phyloP scores from a whole-genome alignment of 2,329 filamentous ascomycete species.

The Didymella keratinophila region DNA sequence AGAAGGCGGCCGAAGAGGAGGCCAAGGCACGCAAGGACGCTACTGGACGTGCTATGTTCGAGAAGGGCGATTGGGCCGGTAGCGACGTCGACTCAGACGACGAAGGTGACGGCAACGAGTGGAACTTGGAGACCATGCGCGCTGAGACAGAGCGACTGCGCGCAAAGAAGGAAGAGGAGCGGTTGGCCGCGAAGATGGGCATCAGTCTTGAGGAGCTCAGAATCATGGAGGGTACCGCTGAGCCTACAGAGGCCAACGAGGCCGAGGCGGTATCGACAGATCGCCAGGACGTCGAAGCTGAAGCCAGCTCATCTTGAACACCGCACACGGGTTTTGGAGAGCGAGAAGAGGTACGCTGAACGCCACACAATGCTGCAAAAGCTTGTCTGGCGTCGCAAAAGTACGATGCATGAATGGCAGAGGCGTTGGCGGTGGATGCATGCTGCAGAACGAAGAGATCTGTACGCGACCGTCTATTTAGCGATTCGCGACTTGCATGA shows the following conservation, averaged over 20 bases:
- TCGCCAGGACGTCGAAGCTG: slow-evolving; percentile 9
- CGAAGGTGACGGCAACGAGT: slow-evolving; percentile 69
- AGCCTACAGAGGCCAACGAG: slow-evolving; percentile 17
- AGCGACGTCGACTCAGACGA: slow-evolving; percentile 66
- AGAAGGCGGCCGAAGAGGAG: slow-evolving; percentile 94
- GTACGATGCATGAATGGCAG: background rate
- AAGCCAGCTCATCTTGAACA: slow-evolving; percentile 16
- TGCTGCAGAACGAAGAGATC: background rate
- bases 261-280: slow-evolving; percentile 12
- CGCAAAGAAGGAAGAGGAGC: slow-evolving; percentile 79
- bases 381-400: slow-evolving; percentile 29
- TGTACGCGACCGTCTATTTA: slow-evolving; percentile 14
- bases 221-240: slow-evolving; percentile 19
- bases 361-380: slow-evolving; percentile 45
- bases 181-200: slow-evolving; percentile 51
- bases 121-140: slow-evolving; percentile 84
- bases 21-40: slow-evolving; percentile 92
- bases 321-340: background rate
- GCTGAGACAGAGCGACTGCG: slow-evolving; percentile 82
- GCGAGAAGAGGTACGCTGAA: slow-evolving; percentile 16
- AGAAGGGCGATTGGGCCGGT: slow-evolving; percentile 90
- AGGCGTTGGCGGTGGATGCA: slow-evolving; percentile 6
- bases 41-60: slow-evolving; percentile 92
- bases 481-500: slow-evolving; percentile 22
- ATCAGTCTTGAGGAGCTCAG: slow-evolving; percentile 30